Evolutionary conservation across 2,329 filamentous ascomycete species (phyloP).

Genomic region (Calonectria ilicicola): DNA sequence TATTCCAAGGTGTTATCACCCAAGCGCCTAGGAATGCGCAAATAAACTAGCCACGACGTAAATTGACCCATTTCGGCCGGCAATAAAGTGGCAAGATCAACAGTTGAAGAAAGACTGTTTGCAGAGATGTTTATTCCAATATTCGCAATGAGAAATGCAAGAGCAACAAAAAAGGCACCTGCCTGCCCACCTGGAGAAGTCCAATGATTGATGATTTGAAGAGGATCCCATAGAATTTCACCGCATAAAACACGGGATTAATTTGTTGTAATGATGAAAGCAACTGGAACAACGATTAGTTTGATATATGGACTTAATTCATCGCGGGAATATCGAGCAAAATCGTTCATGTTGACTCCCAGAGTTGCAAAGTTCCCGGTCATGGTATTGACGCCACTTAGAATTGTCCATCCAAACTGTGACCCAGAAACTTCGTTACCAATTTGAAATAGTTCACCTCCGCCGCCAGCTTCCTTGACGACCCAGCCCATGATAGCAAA

Average conservation of each 20-base stretch:
- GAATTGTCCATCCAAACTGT: not conserved
- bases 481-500: not conserved
- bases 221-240: not conserved
- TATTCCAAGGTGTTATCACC: slow-evolving; percentile 11
- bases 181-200: not conserved
- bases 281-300: not conserved
- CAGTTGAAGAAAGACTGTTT: not conserved
- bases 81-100: not conserved
- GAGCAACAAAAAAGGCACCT: not conserved
- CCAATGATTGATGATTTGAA: not conserved
- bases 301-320: not conserved
- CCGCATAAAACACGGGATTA: not conserved
- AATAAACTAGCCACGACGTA: not conserved
- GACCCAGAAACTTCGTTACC: not conserved
- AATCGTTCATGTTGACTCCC: not conserved
- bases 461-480: not conserved
- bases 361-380: not conserved
- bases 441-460: not conserved
- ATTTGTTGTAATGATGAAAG: not conserved
- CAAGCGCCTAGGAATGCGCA: not conserved
- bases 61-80: not conserved
- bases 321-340: not conserved
- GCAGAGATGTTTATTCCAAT: not conserved
- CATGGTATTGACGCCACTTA: not conserved
- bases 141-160: not conserved